Conservation (phyloP, 208 protist genomes). For the Blastocrithidia nonstop region DNA sequence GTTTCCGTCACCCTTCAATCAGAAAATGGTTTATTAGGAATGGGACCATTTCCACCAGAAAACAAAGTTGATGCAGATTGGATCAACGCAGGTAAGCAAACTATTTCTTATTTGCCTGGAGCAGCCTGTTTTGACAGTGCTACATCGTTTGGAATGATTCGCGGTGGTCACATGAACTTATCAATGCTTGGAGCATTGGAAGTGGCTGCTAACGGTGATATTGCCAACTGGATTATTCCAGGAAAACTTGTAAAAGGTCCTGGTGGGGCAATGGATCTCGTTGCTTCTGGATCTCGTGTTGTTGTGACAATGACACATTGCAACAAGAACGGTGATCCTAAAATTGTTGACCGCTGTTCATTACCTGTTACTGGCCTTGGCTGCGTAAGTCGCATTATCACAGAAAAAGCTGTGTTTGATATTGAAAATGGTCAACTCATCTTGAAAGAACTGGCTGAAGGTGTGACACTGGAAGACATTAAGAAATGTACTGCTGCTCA, state of each 20-base stretch:
- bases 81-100: conserved; percentile 96
- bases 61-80: conserved; percentile 87
- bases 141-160: conserved; percentile 95
- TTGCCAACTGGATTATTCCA: conserved; percentile 97
- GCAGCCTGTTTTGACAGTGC: conserved; percentile 85
- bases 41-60: conserved; percentile 84
- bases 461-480: conserved; percentile 86
- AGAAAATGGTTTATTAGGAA: conserved; percentile 88
- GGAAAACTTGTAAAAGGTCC: conserved; percentile 96
- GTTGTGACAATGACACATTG: conserved; percentile 95
- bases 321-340: conserved; percentile 86
- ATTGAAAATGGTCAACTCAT: conserved; percentile 72
- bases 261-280: conserved; percentile 95
- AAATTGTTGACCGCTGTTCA: conserved; percentile 89
- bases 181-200: conserved; percentile 95
- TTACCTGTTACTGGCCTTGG: conserved; percentile 86
- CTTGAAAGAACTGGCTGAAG: conserved; percentile 86
- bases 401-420: conserved; percentile 94
- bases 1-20: conserved; percentile 83
- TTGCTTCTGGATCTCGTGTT: conserved; percentile 83
- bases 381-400: conserved; percentile 92
- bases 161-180: conserved; percentile 91
- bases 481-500: conserved; percentile 60
- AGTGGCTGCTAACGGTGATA: conserved; percentile 86
- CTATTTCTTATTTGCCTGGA: conserved; percentile 90